phyloP scores from a whole-genome alignment of 225 moss, liverwort and hornwort species.

The Sphagnum contortum region DNA sequence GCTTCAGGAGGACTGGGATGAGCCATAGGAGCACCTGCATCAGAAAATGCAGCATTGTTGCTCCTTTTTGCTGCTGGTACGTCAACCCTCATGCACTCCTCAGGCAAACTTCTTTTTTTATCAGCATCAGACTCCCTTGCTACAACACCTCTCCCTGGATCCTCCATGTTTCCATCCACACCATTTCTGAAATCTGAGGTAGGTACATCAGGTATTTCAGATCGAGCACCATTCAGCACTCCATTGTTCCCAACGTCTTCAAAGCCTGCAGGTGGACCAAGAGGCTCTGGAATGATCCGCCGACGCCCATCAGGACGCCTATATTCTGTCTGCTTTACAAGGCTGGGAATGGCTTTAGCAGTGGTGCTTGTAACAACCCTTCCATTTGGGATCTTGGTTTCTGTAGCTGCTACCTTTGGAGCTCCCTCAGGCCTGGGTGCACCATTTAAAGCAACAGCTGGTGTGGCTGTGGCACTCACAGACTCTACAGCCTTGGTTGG shows the following conservation, averaged over 20 bases:
- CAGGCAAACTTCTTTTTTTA: constrained; percentile 44
- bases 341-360: constrained; percentile 33
- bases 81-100: constrained; percentile 32
- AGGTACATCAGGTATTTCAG: constrained; percentile 13
- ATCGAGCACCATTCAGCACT: constrained; percentile 25
- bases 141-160: constrained; percentile 4
- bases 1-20: constrained; percentile 24
- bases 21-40: constrained; percentile 22
- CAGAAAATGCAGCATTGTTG: constrained; percentile 31
- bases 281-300: constrained; percentile 89
- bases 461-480: constrained; percentile 12
- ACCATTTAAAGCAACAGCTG: constrained; percentile 32
- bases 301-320: constrained; percentile 89
- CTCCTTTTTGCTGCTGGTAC: constrained; percentile 43
- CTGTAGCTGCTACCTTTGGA: constrained; percentile 23
- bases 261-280: constrained; percentile 53
- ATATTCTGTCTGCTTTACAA: constrained; percentile 93
- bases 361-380: constrained; percentile 30
- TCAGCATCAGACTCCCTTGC: constrained; percentile 13
- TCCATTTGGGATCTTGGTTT: constrained; percentile 39
- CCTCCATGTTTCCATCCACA: constrained; percentile 21
- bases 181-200: constrained; percentile 29
- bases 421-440: constrained; percentile 22
- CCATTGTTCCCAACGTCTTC: constrained; percentile 56
- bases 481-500: constrained; percentile 11